Evolutionary conservation across 2,329 filamentous ascomycete genomes (phyloP).

Genomic region (Pyrenochaeta sp.): DNA sequence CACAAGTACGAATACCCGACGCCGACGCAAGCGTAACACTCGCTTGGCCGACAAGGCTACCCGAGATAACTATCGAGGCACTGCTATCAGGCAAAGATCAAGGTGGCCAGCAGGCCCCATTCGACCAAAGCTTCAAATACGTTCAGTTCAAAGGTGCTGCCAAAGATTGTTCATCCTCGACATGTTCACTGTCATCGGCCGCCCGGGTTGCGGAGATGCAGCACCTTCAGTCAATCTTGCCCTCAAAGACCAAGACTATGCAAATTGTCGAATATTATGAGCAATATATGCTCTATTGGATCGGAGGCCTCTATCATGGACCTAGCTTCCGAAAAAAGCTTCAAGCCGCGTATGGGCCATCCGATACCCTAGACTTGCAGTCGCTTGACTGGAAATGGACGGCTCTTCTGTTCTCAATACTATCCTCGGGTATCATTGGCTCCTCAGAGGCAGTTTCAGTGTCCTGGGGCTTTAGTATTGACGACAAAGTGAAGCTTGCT

Average conservation of each 20-base stretch:
- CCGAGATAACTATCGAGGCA: conserved; percentile 35
- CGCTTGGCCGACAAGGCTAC: conserved; percentile 22
- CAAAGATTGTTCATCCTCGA: conserved; percentile 9
- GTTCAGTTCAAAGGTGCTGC: conserved; percentile 14
- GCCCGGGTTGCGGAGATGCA: conserved; percentile 33
- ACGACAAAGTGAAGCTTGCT: conserved; percentile 52
- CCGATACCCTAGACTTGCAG: conserved; percentile 49
- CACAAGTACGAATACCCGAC: conserved; percentile 1
- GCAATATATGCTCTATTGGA: conserved; percentile 49
- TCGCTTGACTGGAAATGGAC: conserved; percentile 49
- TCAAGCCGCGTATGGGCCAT: conserved; percentile 46
- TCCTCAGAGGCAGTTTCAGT: conserved; percentile 45
- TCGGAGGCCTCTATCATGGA: conserved; percentile 48
- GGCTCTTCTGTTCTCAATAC: conserved; percentile 53
- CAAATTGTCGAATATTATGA: conserved; percentile 50
- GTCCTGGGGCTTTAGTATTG: conserved; percentile 54
- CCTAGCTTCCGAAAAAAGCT: conserved; percentile 50
- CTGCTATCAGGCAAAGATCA: conserved; percentile 33
- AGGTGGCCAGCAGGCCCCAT: conserved; percentile 14
- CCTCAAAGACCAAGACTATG: conserved; percentile 28
- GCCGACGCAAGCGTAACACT: conserved; percentile 7
- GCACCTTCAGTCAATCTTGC: conserved; percentile 50
- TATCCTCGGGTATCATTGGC: conserved; percentile 54
- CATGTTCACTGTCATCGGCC: conserved; percentile 28
- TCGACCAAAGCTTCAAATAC: conserved; percentile 25